Evolutionary conservation across 202 grass and related monocot genomes (phyloP).

Genomic region (Setaria italica): DNA sequence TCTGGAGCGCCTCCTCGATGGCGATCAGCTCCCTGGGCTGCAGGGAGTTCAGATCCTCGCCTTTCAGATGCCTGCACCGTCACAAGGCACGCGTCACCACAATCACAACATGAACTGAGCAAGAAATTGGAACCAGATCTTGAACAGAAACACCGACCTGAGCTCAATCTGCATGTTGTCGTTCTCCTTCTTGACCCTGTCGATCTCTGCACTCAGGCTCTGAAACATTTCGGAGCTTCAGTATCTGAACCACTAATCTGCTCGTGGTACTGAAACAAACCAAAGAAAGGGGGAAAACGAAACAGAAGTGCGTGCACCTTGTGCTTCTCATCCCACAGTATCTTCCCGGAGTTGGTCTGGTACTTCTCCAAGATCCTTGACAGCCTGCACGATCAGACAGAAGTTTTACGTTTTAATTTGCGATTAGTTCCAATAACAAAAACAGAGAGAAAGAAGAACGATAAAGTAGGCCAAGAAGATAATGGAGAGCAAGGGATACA

Average conservation of each 20-base stretch:
- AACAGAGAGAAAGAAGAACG: no score
- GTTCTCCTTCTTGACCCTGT: slow-evolving; percentile 93
- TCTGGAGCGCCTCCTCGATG: slow-evolving; percentile 77
- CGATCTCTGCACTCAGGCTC: slow-evolving; percentile 88
- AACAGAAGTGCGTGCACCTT: slow-evolving; percentile 56
- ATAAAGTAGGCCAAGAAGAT: neutral
- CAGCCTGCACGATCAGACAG: slow-evolving; percentile 49
- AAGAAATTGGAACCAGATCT: neutral
- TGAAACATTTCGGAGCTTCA: slow-evolving; percentile 44
- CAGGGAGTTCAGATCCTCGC: slow-evolving; percentile 92
- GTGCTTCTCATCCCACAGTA: slow-evolving; percentile 91
- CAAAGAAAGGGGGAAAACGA: neutral
- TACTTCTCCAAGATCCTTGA: slow-evolving; percentile 91
- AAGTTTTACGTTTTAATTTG: neutral
- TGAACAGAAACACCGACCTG: slow-evolving; percentile 58
- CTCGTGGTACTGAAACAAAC: neutral
- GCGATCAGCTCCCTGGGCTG: slow-evolving; percentile 84
- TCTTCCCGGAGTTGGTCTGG: slow-evolving; percentile 92
- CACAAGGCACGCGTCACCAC: neutral
- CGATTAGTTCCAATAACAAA: neutral
- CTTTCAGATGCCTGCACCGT: slow-evolving; percentile 75
- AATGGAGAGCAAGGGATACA: neutral
- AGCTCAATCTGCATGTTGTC: slow-evolving; percentile 98
- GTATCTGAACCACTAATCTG: neutral
- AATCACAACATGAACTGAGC: neutral